These are phyloP conservation scores for Geoglossum glabrum DNA, from an alignment of 495 filamentous ascomycete species.

Conservation along the genomic window DNA sequence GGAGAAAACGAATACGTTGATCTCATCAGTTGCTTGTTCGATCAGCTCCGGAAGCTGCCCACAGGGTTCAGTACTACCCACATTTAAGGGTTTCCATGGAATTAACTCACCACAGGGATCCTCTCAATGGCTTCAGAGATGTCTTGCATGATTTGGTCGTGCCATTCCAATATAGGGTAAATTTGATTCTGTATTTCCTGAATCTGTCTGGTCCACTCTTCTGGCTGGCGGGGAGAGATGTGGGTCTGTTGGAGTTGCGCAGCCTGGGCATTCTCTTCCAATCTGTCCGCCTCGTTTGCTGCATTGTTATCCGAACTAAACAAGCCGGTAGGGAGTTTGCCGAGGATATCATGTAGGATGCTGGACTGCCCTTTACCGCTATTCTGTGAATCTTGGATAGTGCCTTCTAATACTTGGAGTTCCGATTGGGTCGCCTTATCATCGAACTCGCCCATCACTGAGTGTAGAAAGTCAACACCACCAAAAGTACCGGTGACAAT, in stretches of 20 bases:
- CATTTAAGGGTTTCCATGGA: neutral
- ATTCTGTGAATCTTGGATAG: conserved; percentile 38
- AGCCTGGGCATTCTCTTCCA: conserved; percentile 26
- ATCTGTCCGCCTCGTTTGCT: conserved; percentile 37
- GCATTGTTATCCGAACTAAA: conserved; percentile 52
- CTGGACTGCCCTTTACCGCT: conserved; percentile 27
- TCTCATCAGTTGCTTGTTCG: conserved; percentile 17
- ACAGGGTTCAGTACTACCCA: neutral
- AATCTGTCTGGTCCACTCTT: conserved; percentile 51
- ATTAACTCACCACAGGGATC: conserved; percentile 36
- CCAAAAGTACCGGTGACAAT: conserved; percentile 81
- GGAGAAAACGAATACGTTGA: conserved; percentile 72
- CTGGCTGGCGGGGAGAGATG: conserved; percentile 51
- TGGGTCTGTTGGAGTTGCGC: conserved; percentile 42
- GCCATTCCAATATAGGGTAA: conserved; percentile 70
- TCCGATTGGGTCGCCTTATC: conserved; percentile 81
- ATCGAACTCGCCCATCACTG: conserved; percentile 69
- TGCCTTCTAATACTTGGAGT: conserved; percentile 59
- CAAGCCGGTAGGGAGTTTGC: conserved; percentile 55
- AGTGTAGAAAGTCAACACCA: conserved; percentile 72
- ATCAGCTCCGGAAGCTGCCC: conserved; percentile 37
- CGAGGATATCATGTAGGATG: conserved; percentile 52
- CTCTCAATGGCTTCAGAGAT: conserved; percentile 59
- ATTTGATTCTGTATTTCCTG: conserved; percentile 49
- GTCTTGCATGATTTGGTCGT: conserved; percentile 62